These are phyloP conservation scores for Boletellus sp. DNA, from an alignment of 1,284 basidiomycete genomes.

Conservation along the genomic window DNA sequence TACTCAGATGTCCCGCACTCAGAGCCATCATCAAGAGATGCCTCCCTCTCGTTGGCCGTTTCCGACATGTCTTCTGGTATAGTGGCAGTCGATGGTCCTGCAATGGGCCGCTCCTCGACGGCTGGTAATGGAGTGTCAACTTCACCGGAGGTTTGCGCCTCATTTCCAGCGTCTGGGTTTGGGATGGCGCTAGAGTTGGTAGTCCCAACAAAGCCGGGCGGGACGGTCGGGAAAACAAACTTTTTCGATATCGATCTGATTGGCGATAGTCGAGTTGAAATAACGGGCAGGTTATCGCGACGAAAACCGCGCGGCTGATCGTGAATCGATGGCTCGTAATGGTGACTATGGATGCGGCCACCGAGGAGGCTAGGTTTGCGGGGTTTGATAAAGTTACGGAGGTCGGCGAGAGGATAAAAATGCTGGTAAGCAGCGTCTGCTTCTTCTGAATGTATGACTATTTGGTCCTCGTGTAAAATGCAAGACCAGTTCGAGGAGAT, in stretches of 20 bases:
- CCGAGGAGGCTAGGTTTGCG: conserved; percentile 25
- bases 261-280: conserved; percentile 27
- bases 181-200: neutral
- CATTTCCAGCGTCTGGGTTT: neutral
- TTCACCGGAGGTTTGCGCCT: neutral
- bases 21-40: conserved; percentile 4
- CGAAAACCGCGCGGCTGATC: conserved; percentile 6
- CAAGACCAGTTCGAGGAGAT: conserved; percentile 72
- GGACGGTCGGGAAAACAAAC: conserved; percentile 29
- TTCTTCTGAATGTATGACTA: conserved; percentile 69
- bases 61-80: neutral
- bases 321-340: conserved; percentile 4
- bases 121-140: neutral
- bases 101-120: conserved; percentile 3
- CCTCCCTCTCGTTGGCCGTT: neutral
- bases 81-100: conserved; percentile 2
- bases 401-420: conserved; percentile 31
- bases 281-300: conserved; percentile 24
- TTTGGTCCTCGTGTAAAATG: conserved; percentile 54
- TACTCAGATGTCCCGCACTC: conserved; percentile 14
- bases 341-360: conserved; percentile 6
- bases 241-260: conserved; percentile 34
- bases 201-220: conserved; percentile 2
- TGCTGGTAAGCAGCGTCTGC: conserved; percentile 32
- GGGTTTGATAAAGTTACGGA: conserved; percentile 21